These are phyloP conservation scores for Gremmenia infestans DNA, from an alignment of 2,329 filamentous ascomycete species.

Conservation along the genomic window DNA sequence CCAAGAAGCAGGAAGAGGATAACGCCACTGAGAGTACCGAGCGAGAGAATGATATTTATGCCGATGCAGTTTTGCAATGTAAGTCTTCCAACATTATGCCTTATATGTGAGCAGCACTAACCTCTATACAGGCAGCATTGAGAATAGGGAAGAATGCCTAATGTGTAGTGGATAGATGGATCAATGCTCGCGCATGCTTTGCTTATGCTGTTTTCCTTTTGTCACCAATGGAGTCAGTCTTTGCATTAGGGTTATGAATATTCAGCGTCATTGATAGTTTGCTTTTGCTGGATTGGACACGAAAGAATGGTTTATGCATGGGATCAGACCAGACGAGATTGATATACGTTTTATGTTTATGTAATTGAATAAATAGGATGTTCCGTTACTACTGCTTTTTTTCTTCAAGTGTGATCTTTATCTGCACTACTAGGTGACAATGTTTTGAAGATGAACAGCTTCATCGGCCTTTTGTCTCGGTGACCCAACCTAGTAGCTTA, in stretches of 20 bases:
- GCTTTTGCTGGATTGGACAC: neutral
- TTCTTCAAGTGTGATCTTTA: no score
- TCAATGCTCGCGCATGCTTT: slow-evolving; percentile 23
- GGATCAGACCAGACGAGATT: neutral
- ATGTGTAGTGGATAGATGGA: slow-evolving; percentile 85
- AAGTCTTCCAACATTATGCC: slow-evolving; percentile 37
- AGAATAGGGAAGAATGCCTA: slow-evolving; percentile 88
- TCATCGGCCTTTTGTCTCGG: no score
- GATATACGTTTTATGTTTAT: neutral
- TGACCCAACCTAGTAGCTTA: no score
- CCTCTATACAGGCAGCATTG: slow-evolving; percentile 68
- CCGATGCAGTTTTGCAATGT: slow-evolving; percentile 85
- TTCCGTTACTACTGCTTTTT: neutral
- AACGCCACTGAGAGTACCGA: slow-evolving; percentile 62
- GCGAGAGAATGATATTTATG: slow-evolving; percentile 89
- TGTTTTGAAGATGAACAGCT: no score
- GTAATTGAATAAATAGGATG: neutral
- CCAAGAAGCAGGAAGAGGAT: slow-evolving; percentile 66
- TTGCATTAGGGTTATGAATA: neutral
- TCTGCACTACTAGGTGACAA: no score
- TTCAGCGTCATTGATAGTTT: neutral
- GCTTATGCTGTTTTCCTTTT: slow-evolving; percentile 8
- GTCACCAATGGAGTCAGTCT: neutral
- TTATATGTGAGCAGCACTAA: slow-evolving; percentile 30
- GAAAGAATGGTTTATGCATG: neutral